Evolutionary conservation across 2,329 filamentous ascomycete genomes (phyloP).

Genomic region (Fusarium agapanthi): DNA sequence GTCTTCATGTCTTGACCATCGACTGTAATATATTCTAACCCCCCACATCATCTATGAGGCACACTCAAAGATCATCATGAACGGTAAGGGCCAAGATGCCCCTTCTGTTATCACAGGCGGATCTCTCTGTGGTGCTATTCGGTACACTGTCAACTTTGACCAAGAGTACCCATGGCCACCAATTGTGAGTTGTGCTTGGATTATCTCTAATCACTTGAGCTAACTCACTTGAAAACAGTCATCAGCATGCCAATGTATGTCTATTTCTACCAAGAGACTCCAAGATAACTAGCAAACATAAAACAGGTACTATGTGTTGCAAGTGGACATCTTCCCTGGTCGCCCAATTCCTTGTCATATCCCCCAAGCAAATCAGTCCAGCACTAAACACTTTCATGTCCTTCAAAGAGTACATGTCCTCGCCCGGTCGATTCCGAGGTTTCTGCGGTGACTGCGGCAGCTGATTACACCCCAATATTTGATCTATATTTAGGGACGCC

Average conservation of each 20-base stretch:
- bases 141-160: slow-evolving; percentile 9
- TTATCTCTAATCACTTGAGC: background rate
- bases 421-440: slow-evolving; percentile 10
- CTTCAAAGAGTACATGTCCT: slow-evolving; percentile 19
- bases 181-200: background rate
- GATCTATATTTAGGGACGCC: slow-evolving; percentile 20
- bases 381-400: background rate
- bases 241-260: slow-evolving; percentile 20
- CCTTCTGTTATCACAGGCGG: slow-evolving; percentile 9
- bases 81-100: background rate
- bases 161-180: slow-evolving; percentile 3
- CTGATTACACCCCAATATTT: slow-evolving; percentile 15
- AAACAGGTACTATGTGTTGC: slow-evolving; percentile 24
- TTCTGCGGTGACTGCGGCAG: slow-evolving; percentile 11
- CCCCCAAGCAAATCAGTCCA: background rate
- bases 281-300: background rate
- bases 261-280: background rate
- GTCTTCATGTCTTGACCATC: background rate
- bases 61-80: background rate
- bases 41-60: too few relatives aligned
- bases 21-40: background rate
- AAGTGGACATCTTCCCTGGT: slow-evolving; percentile 26
- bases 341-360: slow-evolving; percentile 22
- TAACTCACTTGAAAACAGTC: background rate
- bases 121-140: slow-evolving; percentile 16